Conservation (phyloP, 192 early-diverging fungal species). For the Entomortierella lignicola region DNA sequence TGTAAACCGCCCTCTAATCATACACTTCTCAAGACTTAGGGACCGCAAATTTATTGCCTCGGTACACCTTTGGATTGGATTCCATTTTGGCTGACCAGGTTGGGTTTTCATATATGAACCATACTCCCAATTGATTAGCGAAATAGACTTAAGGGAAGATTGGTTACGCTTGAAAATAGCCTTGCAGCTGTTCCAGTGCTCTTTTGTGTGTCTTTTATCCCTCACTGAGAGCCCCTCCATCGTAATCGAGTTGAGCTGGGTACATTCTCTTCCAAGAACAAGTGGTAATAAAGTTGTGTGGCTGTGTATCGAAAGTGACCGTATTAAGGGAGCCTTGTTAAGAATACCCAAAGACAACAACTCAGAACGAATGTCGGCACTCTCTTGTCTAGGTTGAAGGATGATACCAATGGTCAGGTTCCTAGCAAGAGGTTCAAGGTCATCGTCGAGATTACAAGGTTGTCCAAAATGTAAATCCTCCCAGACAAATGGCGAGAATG, state of each 20-base stretch:
- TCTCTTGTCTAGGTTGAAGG: background rate
- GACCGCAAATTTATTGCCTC: background rate
- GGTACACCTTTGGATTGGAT: constrained; percentile 11
- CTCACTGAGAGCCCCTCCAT: background rate
- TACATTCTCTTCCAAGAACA: background rate
- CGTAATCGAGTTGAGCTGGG: constrained; percentile 3
- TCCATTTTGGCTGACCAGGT: constrained; percentile 8
- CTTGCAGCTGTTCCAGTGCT: constrained; percentile 11
- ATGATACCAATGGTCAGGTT: background rate
- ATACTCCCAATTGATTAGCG: background rate
- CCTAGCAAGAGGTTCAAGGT: background rate
- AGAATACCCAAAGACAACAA: too few species aligned
- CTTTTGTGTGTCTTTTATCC: background rate
- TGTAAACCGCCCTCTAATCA: constrained; percentile 12
- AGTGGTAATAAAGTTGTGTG: constrained; percentile 10
- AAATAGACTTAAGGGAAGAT: background rate
- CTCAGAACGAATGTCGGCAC: too few species aligned
- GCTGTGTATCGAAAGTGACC: background rate
- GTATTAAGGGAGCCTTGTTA: constrained; percentile 4
- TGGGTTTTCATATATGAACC: background rate
- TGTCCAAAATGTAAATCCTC: constrained; percentile 18
- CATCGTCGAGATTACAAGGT: too few species aligned
- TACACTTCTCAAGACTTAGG: constrained; percentile 1
- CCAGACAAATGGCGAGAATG: constrained; percentile 23
- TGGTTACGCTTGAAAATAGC: constrained; percentile 9